A percentile compares a stretch with the other conserved stretches of the same genome.
Conservation (phyloP, 108 stramenopile species). For the Skeletonema menzelii region DNA sequence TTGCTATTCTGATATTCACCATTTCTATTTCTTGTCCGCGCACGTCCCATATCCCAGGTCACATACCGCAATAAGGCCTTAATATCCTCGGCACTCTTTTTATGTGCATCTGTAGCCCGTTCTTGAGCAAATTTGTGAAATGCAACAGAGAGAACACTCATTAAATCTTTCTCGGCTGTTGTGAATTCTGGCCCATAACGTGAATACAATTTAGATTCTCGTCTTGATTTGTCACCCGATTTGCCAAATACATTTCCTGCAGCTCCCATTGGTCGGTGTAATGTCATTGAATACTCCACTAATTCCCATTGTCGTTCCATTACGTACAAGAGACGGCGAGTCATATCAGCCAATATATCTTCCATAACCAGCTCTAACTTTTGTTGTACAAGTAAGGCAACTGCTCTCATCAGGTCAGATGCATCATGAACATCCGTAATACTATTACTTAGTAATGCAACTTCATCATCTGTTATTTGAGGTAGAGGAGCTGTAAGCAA, state of each 20-base stretch:
- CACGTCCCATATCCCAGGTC: constrained; percentile 36
- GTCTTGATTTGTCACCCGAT: constrained; percentile 11
- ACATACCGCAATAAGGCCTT: constrained; percentile 21
- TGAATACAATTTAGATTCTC: background rate
- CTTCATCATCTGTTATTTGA: constrained; percentile 20
- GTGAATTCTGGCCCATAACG: constrained; percentile 12
- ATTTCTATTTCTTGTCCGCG: constrained; percentile 3
- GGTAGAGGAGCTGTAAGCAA: constrained; percentile 12
- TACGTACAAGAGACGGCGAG: constrained; percentile 20
- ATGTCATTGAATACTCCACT: constrained; percentile 27
- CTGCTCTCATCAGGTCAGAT: constrained; percentile 22
- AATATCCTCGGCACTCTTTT: constrained; percentile 21
- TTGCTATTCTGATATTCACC: background rate
- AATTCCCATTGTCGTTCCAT: constrained; percentile 31
- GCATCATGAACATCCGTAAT: constrained; percentile 33
- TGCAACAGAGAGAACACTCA: background rate
- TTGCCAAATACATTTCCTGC: constrained; percentile 5
- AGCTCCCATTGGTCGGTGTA: constrained; percentile 26
- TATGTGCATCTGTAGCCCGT: constrained; percentile 9
- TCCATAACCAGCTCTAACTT: constrained; percentile 36
- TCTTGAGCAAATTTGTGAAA: constrained; percentile 29
- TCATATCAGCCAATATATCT: constrained; percentile 30
- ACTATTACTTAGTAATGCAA: constrained; percentile 26
- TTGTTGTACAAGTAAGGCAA: constrained; percentile 20
- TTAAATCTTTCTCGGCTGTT: constrained; percentile 14